Evolutionary conservation across 2,329 filamentous ascomycete species (phyloP), one percentile per base, ranked within the genome.

Genomic region (Colletotrichum sp.): DNA sequence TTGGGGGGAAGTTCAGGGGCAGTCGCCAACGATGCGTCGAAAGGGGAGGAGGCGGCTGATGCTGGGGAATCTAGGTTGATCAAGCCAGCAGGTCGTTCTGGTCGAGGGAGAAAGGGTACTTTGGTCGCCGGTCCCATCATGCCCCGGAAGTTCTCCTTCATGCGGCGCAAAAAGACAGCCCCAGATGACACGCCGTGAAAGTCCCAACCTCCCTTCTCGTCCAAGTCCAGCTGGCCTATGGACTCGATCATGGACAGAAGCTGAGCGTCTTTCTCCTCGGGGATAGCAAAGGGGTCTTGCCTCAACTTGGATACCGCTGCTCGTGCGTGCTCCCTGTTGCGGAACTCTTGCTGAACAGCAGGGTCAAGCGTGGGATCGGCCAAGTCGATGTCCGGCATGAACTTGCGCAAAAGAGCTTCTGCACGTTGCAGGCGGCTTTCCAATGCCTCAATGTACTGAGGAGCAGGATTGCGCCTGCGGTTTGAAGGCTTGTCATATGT

Each of bases 401-500:
- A 92, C 76, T 94, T 93, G 81, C 93, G 93, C 74, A 98, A 87
- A 13, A 98, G 87, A 4, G 92, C 90, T 85, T 98, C 95, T 34
- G 95, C 95, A 78, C 95, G 95, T 80, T 96, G 94, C 69, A 98
- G 86, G 78, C 95, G 93, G 78, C 90, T 93, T 84, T 98, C 96
- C 65, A 98, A 88, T 5, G 95, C 95, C 85, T 98, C 96, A 79
- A 98, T 95, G 83, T 98, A 98, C 85, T 98, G 95, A 21, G 96
- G 96, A 30, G 95, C 95, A 26, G 96, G 96, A 83, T 98, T 98
- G 80, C 96, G 93, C 79, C 96, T 92, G 79, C 96, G 92, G 83
- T 98, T 98, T 28, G 96, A 98, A 15, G 96, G 96, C 83, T 98
- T 97, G 82, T 98, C 96, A 85, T 98, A 98, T 32, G 96, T 98